Evolutionary conservation across 2,329 filamentous ascomycete genomes (phyloP).

Genomic region (Fusarium sp.): DNA sequence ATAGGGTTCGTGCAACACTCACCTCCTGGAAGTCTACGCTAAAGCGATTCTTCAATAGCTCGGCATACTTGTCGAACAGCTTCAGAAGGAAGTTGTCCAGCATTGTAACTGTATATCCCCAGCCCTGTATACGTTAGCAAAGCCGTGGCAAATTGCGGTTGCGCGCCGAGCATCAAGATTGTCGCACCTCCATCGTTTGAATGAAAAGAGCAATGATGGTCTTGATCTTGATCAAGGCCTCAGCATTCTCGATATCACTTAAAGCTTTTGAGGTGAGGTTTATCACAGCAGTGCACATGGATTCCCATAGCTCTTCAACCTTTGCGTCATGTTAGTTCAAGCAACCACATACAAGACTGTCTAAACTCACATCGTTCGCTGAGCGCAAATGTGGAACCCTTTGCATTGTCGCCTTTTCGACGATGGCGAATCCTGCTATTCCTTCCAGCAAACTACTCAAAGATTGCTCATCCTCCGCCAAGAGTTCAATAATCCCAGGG

Average conservation of each 20-base stretch:
- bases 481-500: constrained; percentile 77
- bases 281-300: constrained; percentile 91
- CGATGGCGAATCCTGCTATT: constrained; percentile 95
- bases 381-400: constrained; percentile 85
- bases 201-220: constrained; percentile 93
- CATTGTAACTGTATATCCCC: constrained; percentile 84
- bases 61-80: constrained; percentile 93
- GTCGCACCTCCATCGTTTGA: constrained; percentile 93
- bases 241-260: constrained; percentile 83
- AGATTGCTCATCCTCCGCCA: constrained; percentile 83
- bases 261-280: constrained; percentile 82
- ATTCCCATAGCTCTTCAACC: constrained; percentile 99
- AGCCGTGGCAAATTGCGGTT: constrained; percentile 3
- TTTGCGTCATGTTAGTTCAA: constrained; percentile 46
- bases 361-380: constrained; percentile 75
- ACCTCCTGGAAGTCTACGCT: constrained; percentile 96
- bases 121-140: constrained; percentile 87
- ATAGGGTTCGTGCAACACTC: constrained; percentile 15
- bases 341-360: background rate
- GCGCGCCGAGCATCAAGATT: constrained; percentile 75
- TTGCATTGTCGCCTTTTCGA: constrained; percentile 93
- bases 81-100: constrained; percentile 88
- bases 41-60: constrained; percentile 88
- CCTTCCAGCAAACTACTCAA: constrained; percentile 92
- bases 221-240: constrained; percentile 93